Conservation (phyloP, 1,139 yeast species). For the Pichia sp. region DNA sequence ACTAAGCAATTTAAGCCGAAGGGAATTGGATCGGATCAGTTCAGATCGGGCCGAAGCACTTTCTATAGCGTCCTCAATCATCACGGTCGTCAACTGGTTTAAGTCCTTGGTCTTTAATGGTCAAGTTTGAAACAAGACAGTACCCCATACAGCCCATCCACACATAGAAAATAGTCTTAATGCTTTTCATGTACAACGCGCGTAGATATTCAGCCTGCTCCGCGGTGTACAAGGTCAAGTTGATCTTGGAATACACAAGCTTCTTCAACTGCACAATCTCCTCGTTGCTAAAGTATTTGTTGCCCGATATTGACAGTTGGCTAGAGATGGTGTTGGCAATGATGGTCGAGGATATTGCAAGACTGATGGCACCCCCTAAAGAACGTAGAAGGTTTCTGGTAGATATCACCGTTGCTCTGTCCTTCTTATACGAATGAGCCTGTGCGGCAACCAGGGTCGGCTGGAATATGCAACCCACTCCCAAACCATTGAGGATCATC, state of each 20-base stretch:
- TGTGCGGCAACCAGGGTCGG: constrained; percentile 55
- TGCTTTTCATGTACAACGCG: constrained; percentile 1
- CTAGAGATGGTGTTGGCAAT: constrained; percentile 38
- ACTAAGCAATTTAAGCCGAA: too few species aligned
- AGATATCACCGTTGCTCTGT: constrained; percentile 54
- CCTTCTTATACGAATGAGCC: constrained; percentile 47
- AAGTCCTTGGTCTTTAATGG: constrained; percentile 5
- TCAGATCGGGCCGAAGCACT: too few species aligned
- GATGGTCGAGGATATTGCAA: constrained; percentile 43
- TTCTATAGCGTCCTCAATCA: background rate
- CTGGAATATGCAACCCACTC: constrained; percentile 51
- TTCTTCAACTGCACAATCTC: background rate
- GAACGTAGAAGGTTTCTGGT: constrained; percentile 50
- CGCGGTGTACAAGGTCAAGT: background rate
- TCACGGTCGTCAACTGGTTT: constrained; percentile 4
- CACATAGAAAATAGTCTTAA: constrained; percentile 4
- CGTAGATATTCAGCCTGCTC: constrained; percentile 2
- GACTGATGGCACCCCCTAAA: constrained; percentile 53
- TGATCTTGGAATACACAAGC: constrained; percentile 1
- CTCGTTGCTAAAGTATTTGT: background rate
- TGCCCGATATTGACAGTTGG: background rate
- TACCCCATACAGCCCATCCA: constrained; percentile 10
- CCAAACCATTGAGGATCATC: constrained; percentile 43
- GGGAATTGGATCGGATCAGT: too few species aligned
- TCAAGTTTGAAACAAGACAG: constrained; percentile 1